phyloP scores from a whole-genome alignment of 768 basidiomycete genomes.

The Austroboletus eburneus region DNA sequence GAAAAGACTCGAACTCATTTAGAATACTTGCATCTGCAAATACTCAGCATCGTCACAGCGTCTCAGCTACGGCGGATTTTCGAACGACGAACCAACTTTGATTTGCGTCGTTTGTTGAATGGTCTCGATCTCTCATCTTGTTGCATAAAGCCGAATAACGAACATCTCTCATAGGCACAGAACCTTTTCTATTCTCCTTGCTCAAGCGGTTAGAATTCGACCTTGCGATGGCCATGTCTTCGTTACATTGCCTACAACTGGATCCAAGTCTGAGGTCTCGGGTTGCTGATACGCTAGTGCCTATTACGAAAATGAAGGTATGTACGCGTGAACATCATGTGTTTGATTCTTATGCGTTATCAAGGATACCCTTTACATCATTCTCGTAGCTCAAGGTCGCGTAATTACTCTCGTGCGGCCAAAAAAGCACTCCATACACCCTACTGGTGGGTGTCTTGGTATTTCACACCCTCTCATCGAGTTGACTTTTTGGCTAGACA shows the following conservation, averaged over 20 bases:
- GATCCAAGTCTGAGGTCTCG: conserved; percentile 65
- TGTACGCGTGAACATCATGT: not conserved
- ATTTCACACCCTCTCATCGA: not conserved
- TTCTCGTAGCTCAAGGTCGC: conserved; percentile 73
- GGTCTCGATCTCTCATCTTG: conserved; percentile 35
- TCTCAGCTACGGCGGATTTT: conserved; percentile 84
- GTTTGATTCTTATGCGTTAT: not conserved
- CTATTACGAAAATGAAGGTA: conserved; percentile 77
- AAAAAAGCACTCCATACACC: conserved; percentile 92
- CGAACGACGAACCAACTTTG: conserved; percentile 87
- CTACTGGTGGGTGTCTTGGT: conserved; percentile 56
- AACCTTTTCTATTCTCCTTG: conserved; percentile 72
- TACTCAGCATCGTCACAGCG: conserved; percentile 84
- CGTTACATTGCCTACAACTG: conserved; percentile 75
- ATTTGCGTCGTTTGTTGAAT: conserved; percentile 70
- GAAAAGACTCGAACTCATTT: conserved; percentile 90
- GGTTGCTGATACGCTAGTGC: conserved; percentile 78
- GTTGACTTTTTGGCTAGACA: conserved; percentile 43
- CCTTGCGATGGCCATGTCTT: conserved; percentile 77
- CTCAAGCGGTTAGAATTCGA: conserved; percentile 70
- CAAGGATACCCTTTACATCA: conserved; percentile 90
- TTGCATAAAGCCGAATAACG: not conserved
- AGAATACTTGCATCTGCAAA: conserved; percentile 92
- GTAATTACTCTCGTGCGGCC: conserved; percentile 88
- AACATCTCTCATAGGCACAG: conserved; percentile 54